These are phyloP conservation scores for Phaffia rhodozyma DNA, from an alignment of 1,284 basidiomycete species.

Conservation along the genomic window DNA sequence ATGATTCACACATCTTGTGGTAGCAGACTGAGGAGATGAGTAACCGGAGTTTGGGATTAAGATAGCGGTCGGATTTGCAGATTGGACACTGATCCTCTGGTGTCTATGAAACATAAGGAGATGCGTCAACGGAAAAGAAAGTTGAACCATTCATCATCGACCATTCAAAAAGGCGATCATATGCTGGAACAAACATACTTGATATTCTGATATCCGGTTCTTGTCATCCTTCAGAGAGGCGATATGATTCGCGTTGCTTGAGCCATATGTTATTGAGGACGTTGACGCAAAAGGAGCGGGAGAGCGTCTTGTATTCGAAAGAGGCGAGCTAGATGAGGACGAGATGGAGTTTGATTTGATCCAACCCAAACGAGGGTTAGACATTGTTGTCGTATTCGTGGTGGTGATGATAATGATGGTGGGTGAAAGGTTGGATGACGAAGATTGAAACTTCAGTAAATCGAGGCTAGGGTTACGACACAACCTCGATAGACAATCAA, in stretches of 20 bases:
- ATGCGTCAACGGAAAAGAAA: neutral
- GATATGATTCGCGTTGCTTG: too few relatives aligned
- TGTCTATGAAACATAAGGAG: constrained; percentile 41
- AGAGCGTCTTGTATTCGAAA: neutral
- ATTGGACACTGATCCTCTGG: constrained; percentile 93
- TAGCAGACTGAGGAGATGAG: constrained; percentile 86
- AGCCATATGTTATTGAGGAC: neutral
- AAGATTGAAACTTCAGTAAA: too few relatives aligned
- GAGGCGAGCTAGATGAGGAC: neutral
- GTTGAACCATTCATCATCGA: neutral
- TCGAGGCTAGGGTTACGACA: neutral
- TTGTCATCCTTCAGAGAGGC: constrained; percentile 13
- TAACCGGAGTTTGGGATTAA: constrained; percentile 86
- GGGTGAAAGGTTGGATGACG: neutral
- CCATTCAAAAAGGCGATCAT: too few relatives aligned
- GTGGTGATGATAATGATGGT: neutral
- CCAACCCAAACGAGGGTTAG: constrained; percentile 14
- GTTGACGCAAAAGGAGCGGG: neutral
- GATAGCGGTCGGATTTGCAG: constrained; percentile 90
- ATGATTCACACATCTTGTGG: constrained; percentile 99
- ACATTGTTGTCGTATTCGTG: neutral
- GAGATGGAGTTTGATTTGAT: constrained; percentile 7
- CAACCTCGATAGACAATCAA: neutral
- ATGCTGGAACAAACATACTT: neutral
- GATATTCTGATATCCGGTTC: constrained; percentile 7